Percentiles rank a stretch among this genome's conserved stretches.
Conservation (phyloP, 2,329 filamentous ascomycete genomes). For the Exophiala lecanii-corni region DNA sequence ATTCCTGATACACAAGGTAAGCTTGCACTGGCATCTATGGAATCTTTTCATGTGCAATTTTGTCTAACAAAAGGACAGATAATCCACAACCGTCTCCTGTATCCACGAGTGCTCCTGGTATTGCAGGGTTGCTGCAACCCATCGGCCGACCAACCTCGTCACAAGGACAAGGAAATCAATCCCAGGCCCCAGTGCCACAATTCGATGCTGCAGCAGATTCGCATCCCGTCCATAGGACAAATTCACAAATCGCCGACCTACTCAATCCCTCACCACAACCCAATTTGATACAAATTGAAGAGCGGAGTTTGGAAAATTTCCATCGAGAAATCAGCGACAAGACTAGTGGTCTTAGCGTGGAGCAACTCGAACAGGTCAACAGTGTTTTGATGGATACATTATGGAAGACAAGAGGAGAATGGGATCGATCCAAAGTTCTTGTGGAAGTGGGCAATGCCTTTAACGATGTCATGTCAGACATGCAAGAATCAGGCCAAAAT, state of each 20-base stretch:
- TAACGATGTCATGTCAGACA: constrained; percentile 27
- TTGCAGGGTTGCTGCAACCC: not conserved
- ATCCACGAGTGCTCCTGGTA: not conserved
- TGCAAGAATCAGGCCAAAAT: constrained; percentile 26
- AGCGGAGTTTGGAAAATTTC: constrained; percentile 13
- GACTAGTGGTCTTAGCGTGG: constrained; percentile 76
- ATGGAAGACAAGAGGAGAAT: constrained; percentile 73
- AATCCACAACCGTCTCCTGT: constrained; percentile 27
- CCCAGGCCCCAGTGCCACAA: constrained; percentile 15
- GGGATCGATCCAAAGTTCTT: constrained; percentile 75
- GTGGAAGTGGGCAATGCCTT: constrained; percentile 54
- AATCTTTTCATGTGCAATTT: no score
- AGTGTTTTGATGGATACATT: constrained; percentile 84
- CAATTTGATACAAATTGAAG: constrained; percentile 19
- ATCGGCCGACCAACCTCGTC: constrained; percentile 9
- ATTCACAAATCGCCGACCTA: constrained; percentile 17
- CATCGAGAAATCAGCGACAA: constrained; percentile 55
- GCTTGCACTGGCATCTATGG: no score
- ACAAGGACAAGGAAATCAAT: constrained; percentile 11
- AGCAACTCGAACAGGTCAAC: constrained; percentile 92
- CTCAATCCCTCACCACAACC: constrained; percentile 23
- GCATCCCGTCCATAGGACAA: constrained; percentile 6
- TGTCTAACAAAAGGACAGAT: constrained; percentile 32
- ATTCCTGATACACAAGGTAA: constrained; percentile 61
- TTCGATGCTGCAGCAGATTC: constrained; percentile 7